Percentiles rank a stretch among this genome's conserved stretches.
These are phyloP conservation scores for Kuraishia borneana DNA, from an alignment of 805 yeast species.

Conservation along the genomic window DNA sequence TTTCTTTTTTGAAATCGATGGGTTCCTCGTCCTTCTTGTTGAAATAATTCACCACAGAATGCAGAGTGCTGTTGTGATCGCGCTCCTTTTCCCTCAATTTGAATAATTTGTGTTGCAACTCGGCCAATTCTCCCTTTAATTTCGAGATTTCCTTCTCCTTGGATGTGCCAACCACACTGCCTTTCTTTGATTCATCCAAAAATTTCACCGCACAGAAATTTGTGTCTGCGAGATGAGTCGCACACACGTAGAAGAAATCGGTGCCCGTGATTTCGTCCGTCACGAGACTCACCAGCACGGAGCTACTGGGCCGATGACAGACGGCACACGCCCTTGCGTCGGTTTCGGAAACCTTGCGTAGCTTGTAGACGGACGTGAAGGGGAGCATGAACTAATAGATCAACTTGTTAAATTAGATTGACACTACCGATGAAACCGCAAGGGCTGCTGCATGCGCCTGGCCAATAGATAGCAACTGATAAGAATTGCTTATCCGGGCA, in stretches of 20 bases:
- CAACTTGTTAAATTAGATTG: no score
- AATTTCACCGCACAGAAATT: constrained; percentile 27
- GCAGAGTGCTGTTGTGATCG: constrained; percentile 13
- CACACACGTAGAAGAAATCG: constrained; percentile 45
- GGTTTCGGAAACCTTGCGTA: constrained; percentile 27
- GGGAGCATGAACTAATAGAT: no score
- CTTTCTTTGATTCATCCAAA: constrained; percentile 18
- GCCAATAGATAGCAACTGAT: no score
- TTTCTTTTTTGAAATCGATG: constrained; percentile 4
- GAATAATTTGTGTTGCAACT: constrained; percentile 20
- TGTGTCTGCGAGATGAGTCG: constrained; percentile 32
- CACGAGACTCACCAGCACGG: constrained; percentile 33
- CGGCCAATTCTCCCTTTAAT: constrained; percentile 2
- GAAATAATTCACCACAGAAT: constrained; percentile 13
- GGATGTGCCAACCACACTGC: constrained; percentile 9
- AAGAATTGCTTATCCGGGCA: no score
- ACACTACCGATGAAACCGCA: no score
- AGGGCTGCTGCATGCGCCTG: no score
- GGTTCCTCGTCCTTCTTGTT: constrained; percentile 5
- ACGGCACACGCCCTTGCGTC: constrained; percentile 34
- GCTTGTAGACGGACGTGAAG: constrained; percentile 21
- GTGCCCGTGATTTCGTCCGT: constrained; percentile 24
- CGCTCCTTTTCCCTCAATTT: constrained; percentile 19
- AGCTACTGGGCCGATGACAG: constrained; percentile 36
- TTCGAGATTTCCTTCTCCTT: constrained; percentile 9